A percentile compares a stretch with the other conserved stretches of the same genome.
These are phyloP conservation scores for Symmetrospora coprosmae DNA, from an alignment of 768 basidiomycete genomes.

Conservation along the genomic window DNA sequence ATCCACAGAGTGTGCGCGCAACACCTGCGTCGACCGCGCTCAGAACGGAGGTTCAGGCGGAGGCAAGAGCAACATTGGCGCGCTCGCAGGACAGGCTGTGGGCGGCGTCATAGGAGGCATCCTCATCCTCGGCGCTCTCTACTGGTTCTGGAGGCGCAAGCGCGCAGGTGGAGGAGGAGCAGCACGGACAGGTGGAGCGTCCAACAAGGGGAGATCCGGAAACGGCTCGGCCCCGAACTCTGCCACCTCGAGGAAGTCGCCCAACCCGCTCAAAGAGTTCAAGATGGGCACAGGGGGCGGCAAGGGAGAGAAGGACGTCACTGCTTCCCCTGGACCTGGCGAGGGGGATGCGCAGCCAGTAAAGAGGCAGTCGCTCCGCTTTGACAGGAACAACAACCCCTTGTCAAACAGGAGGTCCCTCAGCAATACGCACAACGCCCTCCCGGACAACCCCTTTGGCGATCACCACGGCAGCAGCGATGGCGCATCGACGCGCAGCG, in stretches of 20 bases:
- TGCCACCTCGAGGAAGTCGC: constrained; percentile 8
- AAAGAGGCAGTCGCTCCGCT: constrained; percentile 8
- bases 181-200: background rate
- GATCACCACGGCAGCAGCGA: no score
- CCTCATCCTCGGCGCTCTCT: constrained; percentile 21
- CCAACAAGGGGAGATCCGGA: background rate
- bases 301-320: constrained; percentile 2
- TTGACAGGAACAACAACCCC: background rate
- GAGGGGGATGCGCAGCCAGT: background rate
- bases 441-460: constrained; percentile 27
- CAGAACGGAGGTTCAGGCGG: background rate
- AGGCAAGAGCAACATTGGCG: constrained; percentile 16
- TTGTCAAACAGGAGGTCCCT: background rate
- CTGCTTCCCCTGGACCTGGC: background rate
- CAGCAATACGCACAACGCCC: background rate
- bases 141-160: constrained; percentile 33
- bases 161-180: background rate
- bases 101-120: constrained; percentile 30
- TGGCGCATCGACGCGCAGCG: no score
- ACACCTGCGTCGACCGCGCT: constrained; percentile 24
- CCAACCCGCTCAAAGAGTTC: background rate
- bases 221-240: constrained; percentile 20
- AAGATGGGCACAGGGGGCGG: background rate
- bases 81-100: constrained; percentile 28
- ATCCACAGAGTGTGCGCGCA: constrained; percentile 26